Base-by-base conservation (phyloP, 2,329 filamentous ascomycete species). In the Pseudogymnoascus sp. region DNA sequence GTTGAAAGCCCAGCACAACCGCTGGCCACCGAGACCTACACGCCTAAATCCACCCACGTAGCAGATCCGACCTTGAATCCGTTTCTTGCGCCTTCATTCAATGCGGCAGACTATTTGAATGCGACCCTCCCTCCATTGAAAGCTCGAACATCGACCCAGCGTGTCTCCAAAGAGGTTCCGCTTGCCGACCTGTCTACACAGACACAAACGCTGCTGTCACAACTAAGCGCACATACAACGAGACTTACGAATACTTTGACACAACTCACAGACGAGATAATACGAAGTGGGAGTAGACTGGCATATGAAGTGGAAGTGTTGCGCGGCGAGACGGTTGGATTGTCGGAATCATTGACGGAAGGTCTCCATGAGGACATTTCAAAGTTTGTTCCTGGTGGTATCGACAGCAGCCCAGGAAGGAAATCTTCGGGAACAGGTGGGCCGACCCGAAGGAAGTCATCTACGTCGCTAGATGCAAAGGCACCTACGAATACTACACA, bases 231-330 rank as follows among this genome's bases (percentile, higher is more conserved):
- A 7, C 91, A 97, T 73, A 96, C 92, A 1, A 89, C 91, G 16
- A 85, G 92, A 53, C 79, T 97, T 6, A 91, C 92, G 12, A 86
- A 83, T 62, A 90, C 87, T 53, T 82, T 99, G 64, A 96, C 92
- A 34, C 88, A 93, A 71, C 80, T 97, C 65, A 97, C 95, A 10
- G 93, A 99, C 75, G 95, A 97, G 69, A 97, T 99, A 67, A 77
- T 99, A 66, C 85, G 95, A 64, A 93, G 91, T 71, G 91, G 93
- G 25, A 91, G 90, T 67, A 84, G 93, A 3, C 79, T 99, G 64
- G 91, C 93, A 18, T 99, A 99, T 72, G 91, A 97, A 76, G 93
- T 97, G 18, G 93, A 97, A 75, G 84, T 97, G 16, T 76, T 97
- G 59, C 85, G 92, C n/a, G 93, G 93, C 66, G 93, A 97, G 76